Conservation (phyloP, 164 flowering plant species). For the Nelumbo lutea region DNA sequence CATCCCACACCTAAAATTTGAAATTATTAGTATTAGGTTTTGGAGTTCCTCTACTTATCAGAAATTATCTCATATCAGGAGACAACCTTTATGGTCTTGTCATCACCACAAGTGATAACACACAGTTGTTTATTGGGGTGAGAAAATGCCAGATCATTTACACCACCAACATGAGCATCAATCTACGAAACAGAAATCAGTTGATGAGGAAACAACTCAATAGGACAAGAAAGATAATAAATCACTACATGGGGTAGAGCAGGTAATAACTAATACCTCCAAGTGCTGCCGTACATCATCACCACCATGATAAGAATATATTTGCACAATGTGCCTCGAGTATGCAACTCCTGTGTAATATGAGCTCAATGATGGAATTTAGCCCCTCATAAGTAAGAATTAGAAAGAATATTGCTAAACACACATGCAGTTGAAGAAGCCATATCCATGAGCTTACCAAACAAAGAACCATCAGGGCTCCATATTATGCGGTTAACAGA, state of each 20-base stretch:
- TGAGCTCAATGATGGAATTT: neutral
- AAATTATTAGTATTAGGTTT: conserved; percentile 1
- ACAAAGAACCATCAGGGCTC: conserved; percentile 84
- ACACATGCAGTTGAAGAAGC: neutral
- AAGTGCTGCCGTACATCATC: conserved; percentile 63
- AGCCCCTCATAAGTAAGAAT: neutral
- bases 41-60: neutral
- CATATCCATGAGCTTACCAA: conserved; percentile 46
- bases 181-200: conserved; percentile 21
- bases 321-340: conserved; percentile 75
- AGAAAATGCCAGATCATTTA: conserved; percentile 84
- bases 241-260: neutral
- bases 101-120: conserved; percentile 87
- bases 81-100: conserved; percentile 81
- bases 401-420: neutral
- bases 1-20: conserved; percentile 74
- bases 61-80: neutral
- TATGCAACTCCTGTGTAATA: conserved; percentile 71
- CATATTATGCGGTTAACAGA: conserved; percentile 80
- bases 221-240: neutral
- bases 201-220: neutral
- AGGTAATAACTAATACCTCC: conserved; percentile 42
- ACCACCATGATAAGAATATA: conserved; percentile 65
- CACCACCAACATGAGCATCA: conserved; percentile 85
- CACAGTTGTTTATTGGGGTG: conserved; percentile 82